Evolutionary conservation across 805 yeast genomes (phyloP).

Genomic region (Lipomyces chichibuensis): DNA sequence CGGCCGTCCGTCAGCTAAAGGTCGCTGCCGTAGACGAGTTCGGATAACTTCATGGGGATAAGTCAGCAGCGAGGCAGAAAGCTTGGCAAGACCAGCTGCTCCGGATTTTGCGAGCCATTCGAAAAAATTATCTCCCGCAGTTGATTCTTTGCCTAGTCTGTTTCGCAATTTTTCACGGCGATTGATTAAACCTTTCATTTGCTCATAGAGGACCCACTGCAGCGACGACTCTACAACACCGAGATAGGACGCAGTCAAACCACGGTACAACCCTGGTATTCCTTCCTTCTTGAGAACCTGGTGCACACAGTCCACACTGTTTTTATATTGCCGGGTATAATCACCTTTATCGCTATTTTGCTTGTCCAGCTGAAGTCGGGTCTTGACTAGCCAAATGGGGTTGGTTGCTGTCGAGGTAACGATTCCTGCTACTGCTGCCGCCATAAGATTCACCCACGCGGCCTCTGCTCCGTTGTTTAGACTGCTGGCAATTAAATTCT

Average conservation of each 20-base stretch:
- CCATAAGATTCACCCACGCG: constrained; percentile 78
- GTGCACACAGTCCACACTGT: constrained; percentile 80
- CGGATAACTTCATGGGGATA: constrained; percentile 98
- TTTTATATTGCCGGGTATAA: constrained; percentile 62
- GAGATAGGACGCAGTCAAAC: constrained; percentile 90
- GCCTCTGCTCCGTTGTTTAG: constrained; percentile 77
- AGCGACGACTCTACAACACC: constrained; percentile 92
- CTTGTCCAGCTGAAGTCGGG: constrained; percentile 89
- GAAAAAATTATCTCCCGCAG: constrained; percentile 62
- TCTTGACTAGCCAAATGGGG: constrained; percentile 96
- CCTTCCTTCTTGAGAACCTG: constrained; percentile 80
- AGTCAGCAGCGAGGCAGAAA: constrained; percentile 86
- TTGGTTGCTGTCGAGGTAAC: constrained; percentile 95
- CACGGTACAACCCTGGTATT: constrained; percentile 75
- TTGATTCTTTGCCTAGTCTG: constrained; percentile 43
- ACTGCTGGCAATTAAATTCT: constrained; percentile 66
- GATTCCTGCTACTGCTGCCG: constrained; percentile 91
- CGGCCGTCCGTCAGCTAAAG: constrained; percentile 73
- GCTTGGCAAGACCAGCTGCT: constrained; percentile 95
- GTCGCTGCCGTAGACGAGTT: constrained; percentile 94
- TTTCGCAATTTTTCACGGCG: constrained; percentile 49
- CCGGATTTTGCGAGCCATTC: constrained; percentile 98
- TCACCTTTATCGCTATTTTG: constrained; percentile 49
- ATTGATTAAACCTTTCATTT: constrained; percentile 74
- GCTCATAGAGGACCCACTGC: constrained; percentile 97